Evolutionary conservation across 208 protist species (phyloP), one percentile per base, ranked within the genome.

Genomic region (Vickermania spadyakhi): DNA sequence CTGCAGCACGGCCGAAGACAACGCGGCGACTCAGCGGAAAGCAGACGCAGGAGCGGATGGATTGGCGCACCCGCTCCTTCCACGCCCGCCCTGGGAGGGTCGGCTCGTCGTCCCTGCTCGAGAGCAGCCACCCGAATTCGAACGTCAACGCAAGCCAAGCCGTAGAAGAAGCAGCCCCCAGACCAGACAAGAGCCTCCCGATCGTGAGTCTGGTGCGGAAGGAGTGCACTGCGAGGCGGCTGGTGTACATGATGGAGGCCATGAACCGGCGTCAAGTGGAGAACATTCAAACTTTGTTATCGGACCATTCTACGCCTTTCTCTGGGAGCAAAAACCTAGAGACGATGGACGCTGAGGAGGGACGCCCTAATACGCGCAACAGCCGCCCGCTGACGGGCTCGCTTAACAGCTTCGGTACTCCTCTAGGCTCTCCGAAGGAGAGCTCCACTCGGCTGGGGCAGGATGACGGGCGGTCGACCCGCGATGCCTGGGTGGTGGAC

Each of bases 211-310:
- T 59, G 55, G 55, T 11, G 5, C 13, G 27, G 18, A 60, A 67
- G 18, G 72, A 77, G 26, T 45, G 31, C 21, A 31, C 62, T 29
- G 59, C 41, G 52, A 23, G 72, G 23, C 41, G 53, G 26, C 31
- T 73, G 25, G 11, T 72, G 4, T 36, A 70, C 26, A 64, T 63
- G 28, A 66, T 65, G 60, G 72, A 77, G 49, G 51, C 51, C 1
- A 72, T 77, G 50, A 62, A 77, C n/a, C 50, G 72, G 1, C 60
- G 67, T 31, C 60, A 54, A 31, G 28, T 75, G 4, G 4, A 60
- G n/a, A 57, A 60, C 22, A 7, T n/a, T 7, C 36, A 45, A 18
- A 7, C 36, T n/a, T 45, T 18, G 36, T n/a, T 18, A 45, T 45
- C 36, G 36, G 36, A 18, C 11, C 18, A 45, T 18, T 45, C 36